Base-by-base conservation (phyloP, 306 rosid species). In the Cyamopsis tetragonoloba region DNA sequence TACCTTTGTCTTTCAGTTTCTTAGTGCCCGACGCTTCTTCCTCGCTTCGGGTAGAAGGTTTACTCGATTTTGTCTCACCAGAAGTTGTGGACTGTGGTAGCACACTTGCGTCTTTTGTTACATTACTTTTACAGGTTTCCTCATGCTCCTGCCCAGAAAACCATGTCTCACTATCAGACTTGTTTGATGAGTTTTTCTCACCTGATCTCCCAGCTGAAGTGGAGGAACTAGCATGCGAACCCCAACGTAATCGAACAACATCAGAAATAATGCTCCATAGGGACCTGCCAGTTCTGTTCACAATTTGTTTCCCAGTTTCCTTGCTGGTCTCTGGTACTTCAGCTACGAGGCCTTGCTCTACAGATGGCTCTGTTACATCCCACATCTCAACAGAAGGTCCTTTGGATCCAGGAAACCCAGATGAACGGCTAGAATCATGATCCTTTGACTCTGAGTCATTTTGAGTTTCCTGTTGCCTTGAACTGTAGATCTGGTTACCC, bases 311-410 rank as follows among this genome's bases (percentile, higher is more conserved):
- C 62, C 27, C 86, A 48, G 70, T 47, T 38, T 77, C 61, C 60
- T 51, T 53, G 60, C 57, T 62, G 62, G 39, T 71, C 82, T 81
- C 75, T 55, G 79, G 39, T 77, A 79, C 85, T 54, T 80, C 89
- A 59, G 77, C 77, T 59, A 51, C 55, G 7, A 63, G 69, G 68
- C 42, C 73, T 69, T 77, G 82, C 61, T 49, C 68, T 46, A 71
- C 64, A 72, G 88, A 79, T 18, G 85, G 74, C 49, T 75, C 84
- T 2, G 54, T 58, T 28, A 85, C 95, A 81, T 80, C 82, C 96
- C 95, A 90, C 81, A 86, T 86, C 69, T 86, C 97, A 73, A 74
- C 88, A 59, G 92, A 75, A 49, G 91, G 96, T 13, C 92, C 97
- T 79, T 90, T 85, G 59, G 84, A 35, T 75, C 90, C 84, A 54